Base-by-base conservation (phyloP, 2,329 filamentous ascomycete species). In the Tolypocladium album region DNA sequence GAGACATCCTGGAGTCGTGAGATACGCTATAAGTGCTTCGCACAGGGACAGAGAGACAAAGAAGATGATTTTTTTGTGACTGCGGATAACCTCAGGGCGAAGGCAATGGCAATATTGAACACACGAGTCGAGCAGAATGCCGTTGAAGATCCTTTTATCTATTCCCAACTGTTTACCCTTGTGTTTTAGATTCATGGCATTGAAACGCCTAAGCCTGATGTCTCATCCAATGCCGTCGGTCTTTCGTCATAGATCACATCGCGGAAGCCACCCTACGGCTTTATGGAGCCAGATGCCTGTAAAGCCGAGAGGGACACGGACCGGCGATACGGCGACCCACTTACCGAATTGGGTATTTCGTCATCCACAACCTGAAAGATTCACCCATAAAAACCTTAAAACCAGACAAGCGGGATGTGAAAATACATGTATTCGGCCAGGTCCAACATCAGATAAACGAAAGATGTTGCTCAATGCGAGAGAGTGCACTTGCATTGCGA, bases 191-290 rank as follows among this genome's bases (percentile, higher is more conserved):
- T 45, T 45, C 4, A 45, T 11, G 42, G 42, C n/a, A 13, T 5
- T 24, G 2, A 5, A 12, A 13, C 11, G 4, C 5, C 42, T n/a
- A 8, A 45, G n/a, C 42, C 42, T 4, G 42, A 22, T 22, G 42
- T n/a, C 17, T 45, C 42, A 24, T n/a, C n/a, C n/a, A 8, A 45
- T 11, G 82, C 42, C n/a, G 20, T 45, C 42, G 42, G 11, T 5
- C 17, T 13, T 24, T 47, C 22, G 11, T 24, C 42, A 45, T 45
- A 1, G n/a, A 13, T n/a, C 43, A 12, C 22, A 47, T n/a, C 43
- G n/a, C 43, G n/a, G 43, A 47, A 47, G 43, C 43, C n/a, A 47
- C 43, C 3, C 7, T 36, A 12, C 42, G 43, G 43, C 43, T 47
- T 47, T 47, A 47, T 6, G 11, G 22, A 24, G 34, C 34, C 34